phyloP scores from a whole-genome alignment of 2,329 filamentous ascomycete species.

The Ceratocystis albifundus region DNA sequence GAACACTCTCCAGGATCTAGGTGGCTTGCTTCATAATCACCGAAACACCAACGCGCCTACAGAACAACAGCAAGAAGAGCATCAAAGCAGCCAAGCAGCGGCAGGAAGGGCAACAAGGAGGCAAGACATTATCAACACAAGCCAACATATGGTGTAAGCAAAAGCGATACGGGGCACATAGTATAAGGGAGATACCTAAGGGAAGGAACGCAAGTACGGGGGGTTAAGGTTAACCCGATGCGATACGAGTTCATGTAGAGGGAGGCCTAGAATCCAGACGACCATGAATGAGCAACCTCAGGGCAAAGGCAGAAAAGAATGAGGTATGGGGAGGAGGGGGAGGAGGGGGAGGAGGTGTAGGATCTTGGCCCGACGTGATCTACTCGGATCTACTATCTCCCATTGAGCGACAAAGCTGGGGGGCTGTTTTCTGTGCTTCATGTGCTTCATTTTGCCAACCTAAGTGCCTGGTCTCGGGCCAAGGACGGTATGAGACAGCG shows the following conservation, averaged over 20 bases:
- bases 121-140: background rate
- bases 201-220: background rate
- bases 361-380: no score
- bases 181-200: background rate
- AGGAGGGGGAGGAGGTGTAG: no score
- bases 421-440: no score
- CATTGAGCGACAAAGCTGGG: no score
- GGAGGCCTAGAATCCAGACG: background rate
- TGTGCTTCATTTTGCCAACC: no score
- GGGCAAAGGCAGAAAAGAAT: no score
- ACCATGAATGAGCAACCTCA: background rate
- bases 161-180: background rate
- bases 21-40: background rate
- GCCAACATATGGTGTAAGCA: background rate
- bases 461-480: background rate
- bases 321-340: no score
- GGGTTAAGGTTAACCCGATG: background rate
- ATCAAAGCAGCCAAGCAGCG: background rate
- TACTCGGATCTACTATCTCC: no score
- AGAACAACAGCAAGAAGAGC: background rate
- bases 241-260: background rate
- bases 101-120: background rate
- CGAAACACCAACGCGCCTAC: background rate
- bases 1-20: background rate
- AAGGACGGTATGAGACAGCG: constrained; percentile 1